Evolutionary conservation across 106 monocot genomes (phyloP).

Genomic region (Acorus gramineus): DNA sequence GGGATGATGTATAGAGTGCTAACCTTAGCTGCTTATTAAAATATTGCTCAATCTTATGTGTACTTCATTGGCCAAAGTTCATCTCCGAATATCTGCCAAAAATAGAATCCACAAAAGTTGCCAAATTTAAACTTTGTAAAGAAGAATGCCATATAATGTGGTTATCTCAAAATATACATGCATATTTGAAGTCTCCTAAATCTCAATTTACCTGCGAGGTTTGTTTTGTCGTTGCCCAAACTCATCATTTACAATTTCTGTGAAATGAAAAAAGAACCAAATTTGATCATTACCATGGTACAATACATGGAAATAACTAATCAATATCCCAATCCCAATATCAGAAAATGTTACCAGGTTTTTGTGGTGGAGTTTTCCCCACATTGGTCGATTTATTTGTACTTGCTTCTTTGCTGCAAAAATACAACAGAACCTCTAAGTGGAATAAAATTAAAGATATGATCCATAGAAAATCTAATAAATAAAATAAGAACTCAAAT

Average conservation of each 20-base stretch:
- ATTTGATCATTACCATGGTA: no score
- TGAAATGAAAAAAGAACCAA: not conserved
- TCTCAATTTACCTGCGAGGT: constrained; percentile 67
- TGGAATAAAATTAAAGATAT: not conserved
- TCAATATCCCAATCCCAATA: no score
- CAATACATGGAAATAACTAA: no score
- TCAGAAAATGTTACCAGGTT: constrained; percentile 30
- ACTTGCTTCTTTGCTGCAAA: constrained; percentile 31
- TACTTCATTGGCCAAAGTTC: constrained; percentile 72
- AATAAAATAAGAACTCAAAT: not conserved
- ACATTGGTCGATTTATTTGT: constrained; percentile 18
- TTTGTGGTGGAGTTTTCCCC: constrained; percentile 28
- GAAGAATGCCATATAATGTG: not conserved
- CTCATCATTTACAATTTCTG: constrained; percentile 73
- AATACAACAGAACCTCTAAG: not conserved
- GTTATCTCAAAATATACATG: not conserved
- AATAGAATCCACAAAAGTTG: not conserved
- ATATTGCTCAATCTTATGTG: constrained; percentile 20
- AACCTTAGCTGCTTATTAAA: constrained; percentile 39
- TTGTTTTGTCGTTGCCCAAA: constrained; percentile 81
- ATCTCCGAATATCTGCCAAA: constrained; percentile 54
- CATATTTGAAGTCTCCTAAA: not conserved
- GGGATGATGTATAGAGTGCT: constrained; percentile 1
- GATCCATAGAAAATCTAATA: not conserved
- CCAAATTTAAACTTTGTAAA: not conserved